These are phyloP conservation scores for Collybia sp. DNA, from an alignment of 768 basidiomycete genomes.

Conservation along the genomic window DNA sequence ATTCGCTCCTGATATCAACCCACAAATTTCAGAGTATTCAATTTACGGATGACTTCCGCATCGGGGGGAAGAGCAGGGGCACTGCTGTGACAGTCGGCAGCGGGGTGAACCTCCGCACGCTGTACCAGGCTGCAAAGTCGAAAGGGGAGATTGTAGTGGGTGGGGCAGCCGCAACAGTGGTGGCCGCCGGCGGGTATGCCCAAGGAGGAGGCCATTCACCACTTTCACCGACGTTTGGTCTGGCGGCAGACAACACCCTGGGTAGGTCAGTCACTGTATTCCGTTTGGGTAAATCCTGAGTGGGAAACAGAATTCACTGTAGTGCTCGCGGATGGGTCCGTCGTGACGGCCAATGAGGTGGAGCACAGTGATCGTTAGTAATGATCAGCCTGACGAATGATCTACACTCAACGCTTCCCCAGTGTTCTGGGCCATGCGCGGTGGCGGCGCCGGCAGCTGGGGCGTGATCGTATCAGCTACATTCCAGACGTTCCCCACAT, in stretches of 20 bases:
- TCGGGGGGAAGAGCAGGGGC: slow-evolving; percentile 14
- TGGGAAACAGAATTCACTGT: slow-evolving; percentile 30
- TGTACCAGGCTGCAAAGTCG: slow-evolving; percentile 16
- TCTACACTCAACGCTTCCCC: neutral
- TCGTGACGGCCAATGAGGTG: slow-evolving; percentile 28
- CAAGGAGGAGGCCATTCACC: slow-evolving; percentile 29
- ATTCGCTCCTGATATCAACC: slow-evolving; percentile 25
- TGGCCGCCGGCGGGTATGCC: slow-evolving; percentile 24
- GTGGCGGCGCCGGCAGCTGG: slow-evolving; percentile 36
- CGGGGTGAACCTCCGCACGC: slow-evolving; percentile 15
- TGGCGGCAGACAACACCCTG: slow-evolving; percentile 16
- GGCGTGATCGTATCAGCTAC: slow-evolving; percentile 33
- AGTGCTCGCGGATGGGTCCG: slow-evolving; percentile 31
- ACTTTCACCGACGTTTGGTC: slow-evolving; percentile 18
- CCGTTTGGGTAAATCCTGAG: slow-evolving; percentile 33
- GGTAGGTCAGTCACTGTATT: slow-evolving; percentile 17
- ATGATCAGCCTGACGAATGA: slow-evolving; percentile 18
- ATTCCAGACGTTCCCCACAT: slow-evolving; percentile 27
- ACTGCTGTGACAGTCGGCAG: slow-evolving; percentile 21
- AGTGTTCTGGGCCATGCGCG: slow-evolving; percentile 46
- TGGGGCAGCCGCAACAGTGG: slow-evolving; percentile 21
- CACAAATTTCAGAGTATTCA: slow-evolving; percentile 18
- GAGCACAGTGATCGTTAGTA: slow-evolving; percentile 27
- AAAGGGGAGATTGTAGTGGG: slow-evolving; percentile 20
- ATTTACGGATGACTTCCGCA: slow-evolving; percentile 13